phyloP scores from a whole-genome alignment of 495 filamentous ascomycete genomes.

The Daldinia decipiens region DNA sequence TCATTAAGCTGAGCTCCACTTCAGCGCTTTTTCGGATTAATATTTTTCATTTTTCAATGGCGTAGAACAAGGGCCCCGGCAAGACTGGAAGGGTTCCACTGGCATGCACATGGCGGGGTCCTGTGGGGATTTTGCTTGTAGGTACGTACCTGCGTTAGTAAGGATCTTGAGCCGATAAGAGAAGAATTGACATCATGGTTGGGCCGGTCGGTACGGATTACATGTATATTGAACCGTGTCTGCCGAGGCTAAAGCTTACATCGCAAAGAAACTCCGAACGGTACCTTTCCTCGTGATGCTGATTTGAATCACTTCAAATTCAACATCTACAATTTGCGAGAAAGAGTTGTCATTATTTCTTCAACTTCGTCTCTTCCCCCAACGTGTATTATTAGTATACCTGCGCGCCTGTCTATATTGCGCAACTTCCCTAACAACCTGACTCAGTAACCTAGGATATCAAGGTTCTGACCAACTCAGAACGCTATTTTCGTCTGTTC shows the following conservation, averaged over 20 bases:
- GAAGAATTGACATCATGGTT: constrained; percentile 37
- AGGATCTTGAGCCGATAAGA: background rate
- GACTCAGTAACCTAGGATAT: background rate
- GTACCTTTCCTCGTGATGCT: constrained; percentile 28
- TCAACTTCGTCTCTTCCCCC: background rate
- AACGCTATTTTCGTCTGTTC: background rate
- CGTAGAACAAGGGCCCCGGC: background rate
- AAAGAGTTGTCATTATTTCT: background rate
- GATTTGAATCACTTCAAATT: constrained; percentile 24
- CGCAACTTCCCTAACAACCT: background rate
- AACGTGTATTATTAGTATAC: constrained; percentile 1
- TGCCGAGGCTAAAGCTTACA: constrained; percentile 43
- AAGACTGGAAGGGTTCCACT: background rate
- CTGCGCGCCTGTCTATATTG: background rate
- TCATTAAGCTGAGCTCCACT: constrained; percentile 20
- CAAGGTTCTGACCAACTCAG: background rate
- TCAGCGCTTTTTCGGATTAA: constrained; percentile 21
- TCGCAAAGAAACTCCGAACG: constrained; percentile 7
- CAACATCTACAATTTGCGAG: background rate
- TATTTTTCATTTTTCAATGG: constrained; percentile 15
- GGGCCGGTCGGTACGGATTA: constrained; percentile 19
- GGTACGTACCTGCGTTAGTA: constrained; percentile 32
- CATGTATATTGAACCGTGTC: constrained; percentile 8
- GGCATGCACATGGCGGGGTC: constrained; percentile 7
- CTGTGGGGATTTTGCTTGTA: constrained; percentile 5